Evolutionary conservation across 768 basidiomycete species (phyloP), one percentile per base, ranked within the genome.

Genomic region (Russula abietina): DNA sequence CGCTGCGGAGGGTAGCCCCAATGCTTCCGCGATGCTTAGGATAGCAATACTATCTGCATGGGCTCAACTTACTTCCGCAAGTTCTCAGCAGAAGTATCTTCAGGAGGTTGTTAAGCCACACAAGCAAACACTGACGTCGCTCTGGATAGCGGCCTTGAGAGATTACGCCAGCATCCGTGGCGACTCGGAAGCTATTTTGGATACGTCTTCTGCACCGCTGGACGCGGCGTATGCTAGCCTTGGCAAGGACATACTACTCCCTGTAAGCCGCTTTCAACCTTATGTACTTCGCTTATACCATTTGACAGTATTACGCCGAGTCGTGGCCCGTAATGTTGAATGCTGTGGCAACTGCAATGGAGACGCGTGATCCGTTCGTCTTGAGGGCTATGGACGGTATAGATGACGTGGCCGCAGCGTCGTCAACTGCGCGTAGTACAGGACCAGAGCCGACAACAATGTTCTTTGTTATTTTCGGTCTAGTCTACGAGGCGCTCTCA

Each of bases 1-100:
- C 64, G 84, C 91, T 0, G 85, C 84, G 19, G 87, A 96, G 70
- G 78, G 95, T 12, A 91, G 93, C 63, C 91, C 95, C 4, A 98
- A 98, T 69, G 96, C 95, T 3, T 91, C 93, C 0, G 88, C 93
- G 43, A 96, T 97, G 91, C 76, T 99, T 54, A 83, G 93, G 57
- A 89, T 98, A 28, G 93, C 95, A 1, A 90, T 91, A 1, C 76
- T 98, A 41, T 90, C 93, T 1, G 96, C 95, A 1, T 99, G 96
- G 96, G 95, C 95, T 8, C 88, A 96, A 71, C 78, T 99, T 17
- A 84, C 93, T 70, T 82, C 93, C 4, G 86, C 95, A 2, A 87
- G 88, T 57, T 72, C 79, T 0, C 79, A 83, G 36, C 92, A 94
- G 69, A 68, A 73, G 1, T 98, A 97, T 72, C 80, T 99, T 11